Base-by-base conservation (phyloP, 2,329 filamentous ascomycete species). In the Bimuria novae-zelandiae region DNA sequence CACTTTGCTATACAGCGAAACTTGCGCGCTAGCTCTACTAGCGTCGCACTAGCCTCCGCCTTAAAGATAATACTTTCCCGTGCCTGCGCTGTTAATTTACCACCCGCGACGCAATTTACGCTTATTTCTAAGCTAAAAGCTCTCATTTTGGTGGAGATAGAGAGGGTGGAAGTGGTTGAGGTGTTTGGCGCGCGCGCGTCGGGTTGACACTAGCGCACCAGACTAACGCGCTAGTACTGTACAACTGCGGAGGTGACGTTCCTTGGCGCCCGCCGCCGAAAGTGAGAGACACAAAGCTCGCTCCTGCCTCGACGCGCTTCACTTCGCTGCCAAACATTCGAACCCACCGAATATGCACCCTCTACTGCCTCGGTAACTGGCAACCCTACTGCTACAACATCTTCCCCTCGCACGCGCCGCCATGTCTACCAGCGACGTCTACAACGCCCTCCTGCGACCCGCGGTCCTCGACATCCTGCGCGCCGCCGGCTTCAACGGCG, bases 391-490 rank as follows among this genome's bases (percentile, higher is more conserved):
- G 55, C 61, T 60, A 59, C 64, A 52, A 29, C 39, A 41, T 25
- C 33, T 25, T 27, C 33, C 16, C 46, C 12, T 32, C 27, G 21
- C 19, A 19, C 25, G 33, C 56, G 60, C 60, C 59, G 67, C 54
- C 63, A 74, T 74, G 71, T 74, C 71, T 22, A 47, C 67, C 32
- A 62, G 71, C 68, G 71, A 73, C 53, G 79, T 89, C 43, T 83
- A 88, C 76, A 88, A 90, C 75, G 88, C 89, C 55, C 87, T 96
- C 59, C 82, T 97, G 52, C 90, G 92, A 36, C 93, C 93, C 1
- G 87, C 88, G 42, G 85, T 97, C 55, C 85, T 97, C 52, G 92
- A 97, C 75, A 93, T 96, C 66, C 85, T 97, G 46, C 91, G 93
- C 68, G 90, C 92, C 25, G 88, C 91, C 21, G 93, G 93, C 70